These are phyloP conservation scores for Cystobasidium sp. DNA, from an alignment of 1,284 basidiomycete species.

Conservation along the genomic window DNA sequence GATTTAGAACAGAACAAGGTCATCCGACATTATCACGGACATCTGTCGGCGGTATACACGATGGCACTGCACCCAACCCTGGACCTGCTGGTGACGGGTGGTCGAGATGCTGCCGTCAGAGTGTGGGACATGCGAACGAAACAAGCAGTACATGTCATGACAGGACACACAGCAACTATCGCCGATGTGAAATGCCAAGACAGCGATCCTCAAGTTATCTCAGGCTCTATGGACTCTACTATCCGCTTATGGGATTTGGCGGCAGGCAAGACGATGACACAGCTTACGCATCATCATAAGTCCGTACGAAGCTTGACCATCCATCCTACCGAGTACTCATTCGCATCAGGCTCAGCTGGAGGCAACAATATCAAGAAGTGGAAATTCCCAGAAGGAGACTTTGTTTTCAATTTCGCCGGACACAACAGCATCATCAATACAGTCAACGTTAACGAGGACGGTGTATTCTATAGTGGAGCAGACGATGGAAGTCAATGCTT, in stretches of 20 bases:
- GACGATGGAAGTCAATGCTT: conserved; percentile 40
- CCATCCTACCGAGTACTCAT: conserved; percentile 94
- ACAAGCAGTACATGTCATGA: conserved; percentile 88
- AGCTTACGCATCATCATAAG: conserved; percentile 98
- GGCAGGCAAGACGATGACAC: conserved; percentile 89
- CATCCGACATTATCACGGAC: conserved; percentile 96
- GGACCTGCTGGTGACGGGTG: conserved; percentile 90
- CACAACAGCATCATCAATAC: conserved; percentile 99
- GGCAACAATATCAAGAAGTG: conserved; percentile 99
- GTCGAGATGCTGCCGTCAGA: conserved; percentile 91
- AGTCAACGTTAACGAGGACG: conserved; percentile 88
- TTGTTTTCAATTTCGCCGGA: conserved; percentile 67
- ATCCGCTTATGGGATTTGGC: conserved; percentile 97
- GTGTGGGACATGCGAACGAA: conserved; percentile 99
- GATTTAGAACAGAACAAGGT: conserved; percentile 97
- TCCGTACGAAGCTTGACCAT: conserved; percentile 90
- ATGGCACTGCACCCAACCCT: conserved; percentile 90
- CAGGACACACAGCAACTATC: conserved; percentile 91
- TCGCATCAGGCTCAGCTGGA: conserved; percentile 90
- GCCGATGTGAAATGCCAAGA: conserved; percentile 94
- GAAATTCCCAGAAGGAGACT: conserved; percentile 94
- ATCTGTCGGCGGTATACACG: conserved; percentile 93
- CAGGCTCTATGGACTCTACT: conserved; percentile 97
- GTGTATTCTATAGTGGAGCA: conserved; percentile 91
- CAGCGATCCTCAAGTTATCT: conserved; percentile 95